phyloP scores from a whole-genome alignment of 108 stramenopile genomes.

The Cyclostephanos tholiformis region DNA sequence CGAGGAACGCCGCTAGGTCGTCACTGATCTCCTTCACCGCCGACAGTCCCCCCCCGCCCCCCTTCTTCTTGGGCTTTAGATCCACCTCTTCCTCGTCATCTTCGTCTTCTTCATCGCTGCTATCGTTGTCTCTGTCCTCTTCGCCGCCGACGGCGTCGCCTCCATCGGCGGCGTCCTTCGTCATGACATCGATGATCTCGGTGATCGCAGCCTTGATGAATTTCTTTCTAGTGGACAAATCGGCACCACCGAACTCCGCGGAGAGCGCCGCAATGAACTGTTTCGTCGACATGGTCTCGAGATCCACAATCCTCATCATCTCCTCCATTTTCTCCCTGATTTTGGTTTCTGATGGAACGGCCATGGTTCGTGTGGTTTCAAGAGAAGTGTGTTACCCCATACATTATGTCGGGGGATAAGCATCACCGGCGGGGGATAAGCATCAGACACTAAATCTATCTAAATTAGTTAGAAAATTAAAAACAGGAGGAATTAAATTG shows the following conservation, averaged over 20 bases:
- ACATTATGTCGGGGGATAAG: too few species aligned
- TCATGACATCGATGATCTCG: conserved; percentile 65
- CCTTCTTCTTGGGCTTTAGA: conserved; percentile 46
- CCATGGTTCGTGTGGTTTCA: conserved; percentile 28
- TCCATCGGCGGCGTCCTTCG: conserved; percentile 47
- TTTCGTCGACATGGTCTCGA: conserved; percentile 72
- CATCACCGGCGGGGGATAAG: too few species aligned
- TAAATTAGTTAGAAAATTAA: too few species aligned
- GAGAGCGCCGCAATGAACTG: conserved; percentile 74
- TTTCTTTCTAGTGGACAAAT: conserved; percentile 54
- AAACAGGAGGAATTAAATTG: too few species aligned
- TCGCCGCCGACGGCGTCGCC: conserved; percentile 22
- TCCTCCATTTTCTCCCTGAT: conserved; percentile 50
- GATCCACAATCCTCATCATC: conserved; percentile 70
- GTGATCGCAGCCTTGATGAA: conserved; percentile 71
- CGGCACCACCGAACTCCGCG: conserved; percentile 57
- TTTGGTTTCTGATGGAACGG: conserved; percentile 39
- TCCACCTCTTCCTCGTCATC: conserved; percentile 45
- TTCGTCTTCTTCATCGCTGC: conserved; percentile 13
- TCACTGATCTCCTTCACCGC: conserved; percentile 70
- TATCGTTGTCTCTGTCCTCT: conserved; percentile 11
- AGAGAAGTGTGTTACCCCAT: too few species aligned
- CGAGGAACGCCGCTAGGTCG: conserved; percentile 67
- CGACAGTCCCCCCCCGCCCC: conserved; percentile 61
- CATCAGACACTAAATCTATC: too few species aligned